Base-by-base conservation (phyloP, 2,329 filamentous ascomycete species). In the Chaetomiaceae sp. region DNA sequence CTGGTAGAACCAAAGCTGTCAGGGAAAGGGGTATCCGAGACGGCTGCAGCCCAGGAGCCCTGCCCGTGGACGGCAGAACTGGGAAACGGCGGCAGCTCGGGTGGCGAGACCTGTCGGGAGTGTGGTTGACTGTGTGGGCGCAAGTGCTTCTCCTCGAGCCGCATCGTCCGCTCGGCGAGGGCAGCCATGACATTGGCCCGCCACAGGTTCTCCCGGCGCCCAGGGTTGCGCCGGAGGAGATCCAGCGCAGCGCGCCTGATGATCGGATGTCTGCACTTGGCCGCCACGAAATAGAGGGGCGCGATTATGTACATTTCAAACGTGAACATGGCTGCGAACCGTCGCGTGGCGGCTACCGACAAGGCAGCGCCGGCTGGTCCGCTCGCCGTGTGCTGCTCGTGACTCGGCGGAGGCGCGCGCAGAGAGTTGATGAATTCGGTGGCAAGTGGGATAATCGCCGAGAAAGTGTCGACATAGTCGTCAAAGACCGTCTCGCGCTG, bases 251-350 rank as follows among this genome's bases (percentile, higher is more conserved):
- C 64, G 1, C 70, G 63, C 12, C 72, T 58, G 4, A 73, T 62
- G 14, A 68, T 58, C 0, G 67, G 76, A 50, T 73, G 71, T 1
- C 71, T 64, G 43, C 70, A 73, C 45, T 70, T 71, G 31, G 61
- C 58, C 0, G 62, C 65, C 6, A 68, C 66, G 55, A 70, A 75
- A 55, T 71, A 73, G 0, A 75, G 56, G 0, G 71, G 68, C 0
- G 70, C 67, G 21, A 74, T 63, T 0, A 73, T 48, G 17, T 72
- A 69, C 12, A 69, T 72, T 34, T 74, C 71, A 40, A 74, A 74
- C 5, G 64, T 66, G 31, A 75, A 75, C 41, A 55, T 56, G 44
- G 56, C 39, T 25, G 54, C 41, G 46, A 59, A 41, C 10, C 57
- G 48, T 16, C 53, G 45, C 14, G 58, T 49, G 17, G 56, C 47